A percentile compares a stretch with the other conserved stretches of the same genome.
phyloP scores from a whole-genome alignment of 805 yeast genomes.

The Metahyphopichia silvanorum region DNA sequence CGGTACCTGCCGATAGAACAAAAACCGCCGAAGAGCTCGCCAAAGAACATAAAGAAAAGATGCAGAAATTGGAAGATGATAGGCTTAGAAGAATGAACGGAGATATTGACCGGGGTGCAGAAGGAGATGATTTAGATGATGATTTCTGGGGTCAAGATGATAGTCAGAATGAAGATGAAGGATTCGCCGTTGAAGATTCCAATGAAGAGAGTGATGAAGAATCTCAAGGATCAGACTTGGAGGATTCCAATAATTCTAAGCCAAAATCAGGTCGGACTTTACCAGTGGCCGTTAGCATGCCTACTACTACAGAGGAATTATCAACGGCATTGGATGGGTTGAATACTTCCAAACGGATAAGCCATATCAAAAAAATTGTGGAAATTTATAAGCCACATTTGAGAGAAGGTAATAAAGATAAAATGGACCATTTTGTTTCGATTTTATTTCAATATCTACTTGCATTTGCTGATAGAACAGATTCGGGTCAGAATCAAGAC shows the following conservation, averaged over 20 bases:
- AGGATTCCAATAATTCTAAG: constrained; percentile 11
- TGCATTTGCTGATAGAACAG: constrained; percentile 43
- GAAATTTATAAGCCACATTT: constrained; percentile 69
- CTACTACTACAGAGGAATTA: constrained; percentile 27
- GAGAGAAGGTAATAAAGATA: constrained; percentile 79
- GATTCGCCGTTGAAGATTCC: constrained; percentile 34
- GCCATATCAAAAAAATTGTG: constrained; percentile 53
- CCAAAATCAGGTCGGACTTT: constrained; percentile 7
- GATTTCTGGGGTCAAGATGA: constrained; percentile 63
- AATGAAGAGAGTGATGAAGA: constrained; percentile 29
- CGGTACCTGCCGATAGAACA: constrained; percentile 79
- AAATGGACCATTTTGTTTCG: constrained; percentile 58
- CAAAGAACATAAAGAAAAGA: constrained; percentile 57
- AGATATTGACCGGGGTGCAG: constrained; percentile 46
- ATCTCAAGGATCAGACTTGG: no score
- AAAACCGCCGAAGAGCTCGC: constrained; percentile 71
- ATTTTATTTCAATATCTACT: constrained; percentile 63
- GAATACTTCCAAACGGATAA: constrained; percentile 41
- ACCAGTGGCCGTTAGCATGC: constrained; percentile 21
- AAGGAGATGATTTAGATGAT: constrained; percentile 66
- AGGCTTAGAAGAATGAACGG: constrained; percentile 77
- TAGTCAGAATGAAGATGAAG: constrained; percentile 30
- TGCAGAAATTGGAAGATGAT: constrained; percentile 62
- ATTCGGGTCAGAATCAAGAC: constrained; percentile 18
- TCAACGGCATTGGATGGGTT: constrained; percentile 25